phyloP scores from a whole-genome alignment of 441 rosid species.

The Brassica hybrid region DNA sequence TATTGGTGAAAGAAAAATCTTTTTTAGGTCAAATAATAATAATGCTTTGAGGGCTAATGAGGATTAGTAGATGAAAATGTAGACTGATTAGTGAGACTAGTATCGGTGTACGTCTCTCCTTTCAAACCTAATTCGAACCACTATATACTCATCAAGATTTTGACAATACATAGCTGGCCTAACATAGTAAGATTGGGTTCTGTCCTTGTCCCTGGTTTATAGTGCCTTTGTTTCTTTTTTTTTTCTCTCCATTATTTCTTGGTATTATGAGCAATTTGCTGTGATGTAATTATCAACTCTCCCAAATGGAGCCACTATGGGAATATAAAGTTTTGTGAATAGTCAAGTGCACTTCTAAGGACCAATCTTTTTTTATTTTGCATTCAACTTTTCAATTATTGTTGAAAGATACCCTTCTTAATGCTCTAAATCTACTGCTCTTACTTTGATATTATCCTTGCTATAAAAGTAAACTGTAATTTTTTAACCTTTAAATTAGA shows the following conservation, averaged over 20 bases:
- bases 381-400: conserved; percentile 61
- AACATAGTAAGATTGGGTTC: conserved; percentile 25
- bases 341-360: conserved; percentile 59
- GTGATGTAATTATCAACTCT: conserved; percentile 59
- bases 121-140: conserved; percentile 10
- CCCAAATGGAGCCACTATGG: conserved; percentile 48
- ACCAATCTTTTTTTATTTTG: conserved; percentile 45
- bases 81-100: conserved; percentile 24
- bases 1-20: conserved; percentile 4
- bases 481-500: neutral
- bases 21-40: neutral
- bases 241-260: conserved; percentile 21
- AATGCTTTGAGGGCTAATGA: conserved; percentile 12
- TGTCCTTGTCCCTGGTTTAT: conserved; percentile 42
- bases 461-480: neutral
- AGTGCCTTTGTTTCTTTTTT: conserved; percentile 46
- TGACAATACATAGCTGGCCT: conserved; percentile 29
- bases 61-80: conserved; percentile 12
- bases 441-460: conserved; percentile 22
- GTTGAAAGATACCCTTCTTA: conserved; percentile 35
- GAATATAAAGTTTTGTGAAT: conserved; percentile 50
- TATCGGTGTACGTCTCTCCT: conserved; percentile 15
- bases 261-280: conserved; percentile 36
- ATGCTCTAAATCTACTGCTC: conserved; percentile 20
- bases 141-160: conserved; percentile 4